Evolutionary conservation across 2,329 filamentous ascomycete species (phyloP).

Genomic region (Exophiala viscosa): DNA sequence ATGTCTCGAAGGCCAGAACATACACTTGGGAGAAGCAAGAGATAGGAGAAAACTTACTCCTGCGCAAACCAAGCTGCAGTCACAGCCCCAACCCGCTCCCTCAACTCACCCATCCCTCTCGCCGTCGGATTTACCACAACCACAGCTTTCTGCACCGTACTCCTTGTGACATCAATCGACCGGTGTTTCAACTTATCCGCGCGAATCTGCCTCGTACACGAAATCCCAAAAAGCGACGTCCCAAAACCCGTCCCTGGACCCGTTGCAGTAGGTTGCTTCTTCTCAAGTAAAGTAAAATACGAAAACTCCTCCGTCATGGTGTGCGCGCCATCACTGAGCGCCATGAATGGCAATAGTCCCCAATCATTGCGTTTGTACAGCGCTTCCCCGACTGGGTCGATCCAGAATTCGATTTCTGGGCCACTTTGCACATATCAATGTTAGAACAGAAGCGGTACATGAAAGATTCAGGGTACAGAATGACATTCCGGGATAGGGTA

Average conservation of each 20-base stretch:
- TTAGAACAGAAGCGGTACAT: background rate
- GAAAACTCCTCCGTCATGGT: conserved; percentile 95
- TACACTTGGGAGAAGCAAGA: conserved; percentile 1
- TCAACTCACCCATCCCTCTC: conserved; percentile 82
- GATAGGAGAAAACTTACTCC: conserved; percentile 47
- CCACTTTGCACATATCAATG: conserved; percentile 51
- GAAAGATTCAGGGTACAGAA: background rate
- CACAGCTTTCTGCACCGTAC: conserved; percentile 95
- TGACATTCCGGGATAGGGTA: background rate
- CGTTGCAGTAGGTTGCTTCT: background rate
- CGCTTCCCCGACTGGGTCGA: conserved; percentile 73
- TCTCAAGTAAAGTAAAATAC: conserved; percentile 83
- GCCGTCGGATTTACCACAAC: conserved; percentile 92
- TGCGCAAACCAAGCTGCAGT: conserved; percentile 97
- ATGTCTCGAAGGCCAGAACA: background rate
- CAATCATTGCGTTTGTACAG: conserved; percentile 83
- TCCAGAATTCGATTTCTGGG: conserved; percentile 91
- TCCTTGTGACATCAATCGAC: conserved; percentile 87
- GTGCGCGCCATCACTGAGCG: conserved; percentile 90
- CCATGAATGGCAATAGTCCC: conserved; percentile 92
- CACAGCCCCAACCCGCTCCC: conserved; percentile 84
- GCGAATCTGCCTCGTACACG: conserved; percentile 89
- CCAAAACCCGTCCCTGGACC: conserved; percentile 34
- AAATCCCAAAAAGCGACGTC: conserved; percentile 90
- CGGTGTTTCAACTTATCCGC: conserved; percentile 71